phyloP scores from a whole-genome alignment of 1,139 yeast genomes.

The Magnusiomyces magnusii region DNA sequence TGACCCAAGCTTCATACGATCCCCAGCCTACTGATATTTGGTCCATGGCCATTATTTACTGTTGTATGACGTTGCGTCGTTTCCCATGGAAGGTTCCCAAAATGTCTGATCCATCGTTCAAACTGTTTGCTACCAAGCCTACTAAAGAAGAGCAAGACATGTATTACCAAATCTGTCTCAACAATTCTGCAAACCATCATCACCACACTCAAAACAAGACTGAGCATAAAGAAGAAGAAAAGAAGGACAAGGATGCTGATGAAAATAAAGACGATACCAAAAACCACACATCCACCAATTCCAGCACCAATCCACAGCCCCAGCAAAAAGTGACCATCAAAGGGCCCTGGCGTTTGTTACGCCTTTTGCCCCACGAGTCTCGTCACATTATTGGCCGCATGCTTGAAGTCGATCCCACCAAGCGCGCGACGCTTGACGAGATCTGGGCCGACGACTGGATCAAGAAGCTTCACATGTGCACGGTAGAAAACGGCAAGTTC shows the following conservation, averaged over 20 bases:
- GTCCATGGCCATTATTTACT: constrained; percentile 92
- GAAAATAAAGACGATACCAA: constrained; percentile 4
- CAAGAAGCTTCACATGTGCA: constrained; percentile 42
- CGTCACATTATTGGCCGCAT: constrained; percentile 69
- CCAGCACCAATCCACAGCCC: constrained; percentile 19
- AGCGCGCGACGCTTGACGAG: constrained; percentile 63
- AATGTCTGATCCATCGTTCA: constrained; percentile 77
- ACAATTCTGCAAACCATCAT: constrained; percentile 9
- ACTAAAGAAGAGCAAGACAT: constrained; percentile 14
- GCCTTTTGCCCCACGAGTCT: constrained; percentile 80
- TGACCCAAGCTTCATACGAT: constrained; percentile 63
- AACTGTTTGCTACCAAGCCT: constrained; percentile 47
- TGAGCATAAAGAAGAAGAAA: background rate
- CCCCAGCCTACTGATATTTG: constrained; percentile 93
- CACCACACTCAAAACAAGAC: background rate
- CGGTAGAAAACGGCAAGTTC: constrained; percentile 39
- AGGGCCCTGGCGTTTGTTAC: constrained; percentile 85
- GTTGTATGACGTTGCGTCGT: constrained; percentile 90
- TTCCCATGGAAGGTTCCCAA: constrained; percentile 98
- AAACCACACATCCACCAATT: constrained; percentile 13
- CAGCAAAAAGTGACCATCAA: constrained; percentile 27
- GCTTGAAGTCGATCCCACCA: constrained; percentile 59
- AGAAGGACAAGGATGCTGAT: background rate
- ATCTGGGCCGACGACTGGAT: constrained; percentile 70
- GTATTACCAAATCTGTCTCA: constrained; percentile 15